Base-by-base conservation (phyloP, 2,329 filamentous ascomycete genomes). In the Graphium sp. region DNA sequence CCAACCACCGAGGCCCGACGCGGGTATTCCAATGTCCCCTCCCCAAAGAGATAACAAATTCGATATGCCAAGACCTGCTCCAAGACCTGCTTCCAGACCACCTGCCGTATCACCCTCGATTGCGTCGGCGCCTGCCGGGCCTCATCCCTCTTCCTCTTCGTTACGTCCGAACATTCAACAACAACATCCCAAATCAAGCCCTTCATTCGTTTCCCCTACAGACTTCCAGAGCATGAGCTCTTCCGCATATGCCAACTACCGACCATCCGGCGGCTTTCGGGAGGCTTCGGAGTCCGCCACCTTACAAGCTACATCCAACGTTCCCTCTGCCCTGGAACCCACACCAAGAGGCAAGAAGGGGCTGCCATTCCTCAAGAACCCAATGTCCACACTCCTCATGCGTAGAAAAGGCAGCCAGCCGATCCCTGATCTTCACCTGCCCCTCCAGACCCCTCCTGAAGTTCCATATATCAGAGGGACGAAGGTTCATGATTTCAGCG, bases 401-500 rank as follows among this genome's bases (percentile, higher is more conserved):
- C 58, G 69, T 34, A 58, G 68, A 30, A 69, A 63, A 38, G 59
- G 59, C 9, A 62, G 54, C 11, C 64, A 70, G 32, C 56, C 54
- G 28, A 46, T 50, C 1, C 50, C 57, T 2, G 61, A 65, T 24
- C 33, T 59, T 3, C 41, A 43, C 2, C 39, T 60, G 14, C 53
- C 60, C 0, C 39, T 59, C 17, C 38, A 50, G 25, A 47, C 50
- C 14, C 38, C 45, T 0, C 55, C 58, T 10, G 60, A 62, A 38
- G 56, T 58, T 5, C 46, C 49, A 13, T 73, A 74, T 38, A 78
- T 78, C 36, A 61, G 60, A 40, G 74, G 67, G 27, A 78, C 66
- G 6, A 56, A 60, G 26, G 61, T 75, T 28, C 74, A 78, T 42
- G 73, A 72, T 44, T 77, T 74, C 39, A 75, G 69, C 40, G 68